A percentile compares a stretch with the other conserved stretches of the same genome.
These are phyloP conservation scores for Fusarium keratoplasticum DNA, from an alignment of 2,329 filamentous ascomycete species.

Conservation along the genomic window DNA sequence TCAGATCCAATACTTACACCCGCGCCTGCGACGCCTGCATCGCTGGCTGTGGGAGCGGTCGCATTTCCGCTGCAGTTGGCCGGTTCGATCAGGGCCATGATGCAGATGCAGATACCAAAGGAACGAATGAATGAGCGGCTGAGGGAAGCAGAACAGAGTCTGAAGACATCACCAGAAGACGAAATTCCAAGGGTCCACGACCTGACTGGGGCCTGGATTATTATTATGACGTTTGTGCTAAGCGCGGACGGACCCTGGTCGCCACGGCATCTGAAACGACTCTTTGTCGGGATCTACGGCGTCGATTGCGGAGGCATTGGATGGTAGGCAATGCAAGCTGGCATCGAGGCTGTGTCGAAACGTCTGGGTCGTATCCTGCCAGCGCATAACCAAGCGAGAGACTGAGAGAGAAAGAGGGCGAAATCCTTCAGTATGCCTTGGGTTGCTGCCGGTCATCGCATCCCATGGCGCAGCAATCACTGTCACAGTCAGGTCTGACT, in stretches of 20 bases:
- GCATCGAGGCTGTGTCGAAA: slow-evolving; percentile 38
- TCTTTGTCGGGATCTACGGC: slow-evolving; percentile 34
- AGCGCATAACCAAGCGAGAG: slow-evolving; percentile 30
- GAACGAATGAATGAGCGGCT: slow-evolving; percentile 5
- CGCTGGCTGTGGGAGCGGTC: slow-evolving; percentile 54
- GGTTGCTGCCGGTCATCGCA: neutral
- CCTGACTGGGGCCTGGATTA: slow-evolving; percentile 23
- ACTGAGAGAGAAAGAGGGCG: neutral
- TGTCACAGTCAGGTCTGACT: neutral
- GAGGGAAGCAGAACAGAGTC: neutral
- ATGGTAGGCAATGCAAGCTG: slow-evolving; percentile 33
- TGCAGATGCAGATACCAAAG: slow-evolving; percentile 40
- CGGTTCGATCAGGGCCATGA: slow-evolving; percentile 68
- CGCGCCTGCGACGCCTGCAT: slow-evolving; percentile 67
- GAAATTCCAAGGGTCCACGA: slow-evolving; percentile 18
- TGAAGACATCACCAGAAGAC: slow-evolving; percentile 26
- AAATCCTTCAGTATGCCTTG: neutral
- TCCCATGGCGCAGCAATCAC: neutral
- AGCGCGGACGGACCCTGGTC: slow-evolving; percentile 42
- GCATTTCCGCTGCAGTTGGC: slow-evolving; percentile 71
- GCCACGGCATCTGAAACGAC: slow-evolving; percentile 36
- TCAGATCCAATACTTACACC: slow-evolving; percentile 57
- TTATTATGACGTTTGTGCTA: slow-evolving; percentile 44
- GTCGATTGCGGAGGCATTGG: slow-evolving; percentile 34
- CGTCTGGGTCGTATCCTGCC: slow-evolving; percentile 28